Evolutionary conservation across 768 basidiomycete genomes (phyloP).

Genomic region (Phanerochaete carnosa): DNA sequence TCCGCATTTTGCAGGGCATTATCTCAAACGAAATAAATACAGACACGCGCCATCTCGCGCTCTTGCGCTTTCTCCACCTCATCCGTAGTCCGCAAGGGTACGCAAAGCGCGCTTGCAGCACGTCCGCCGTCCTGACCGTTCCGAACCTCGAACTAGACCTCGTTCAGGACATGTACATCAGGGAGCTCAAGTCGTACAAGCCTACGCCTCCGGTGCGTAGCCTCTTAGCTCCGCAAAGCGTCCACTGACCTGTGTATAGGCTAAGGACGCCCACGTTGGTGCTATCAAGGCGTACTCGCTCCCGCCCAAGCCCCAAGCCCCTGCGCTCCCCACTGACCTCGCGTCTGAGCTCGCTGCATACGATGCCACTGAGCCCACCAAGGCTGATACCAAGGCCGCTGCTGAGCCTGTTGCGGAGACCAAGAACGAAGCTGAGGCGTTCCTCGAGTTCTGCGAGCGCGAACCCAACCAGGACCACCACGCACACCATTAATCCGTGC

Average conservation of each 20-base stretch:
- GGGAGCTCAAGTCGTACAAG: conserved; percentile 89
- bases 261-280: conserved; percentile 88
- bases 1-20: background rate
- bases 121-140: conserved; percentile 20
- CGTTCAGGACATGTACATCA: conserved; percentile 89
- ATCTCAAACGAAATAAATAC: background rate
- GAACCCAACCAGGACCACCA: background rate
- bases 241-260: conserved; percentile 42
- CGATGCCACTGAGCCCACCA: conserved; percentile 71
- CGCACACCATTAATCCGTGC: background rate
- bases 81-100: conserved; percentile 62
- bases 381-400: conserved; percentile 35
- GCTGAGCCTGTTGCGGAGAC: conserved; percentile 7
- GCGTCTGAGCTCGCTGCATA: conserved; percentile 87
- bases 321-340: conserved; percentile 76
- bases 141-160: conserved; percentile 52
- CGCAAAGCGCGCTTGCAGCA: conserved; percentile 26
- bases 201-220: conserved; percentile 63
- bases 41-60: conserved; percentile 54
- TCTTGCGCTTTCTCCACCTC: conserved; percentile 60
- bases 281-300: conserved; percentile 77
- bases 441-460: background rate
- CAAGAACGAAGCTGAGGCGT: background rate
- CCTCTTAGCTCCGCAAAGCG: background rate
- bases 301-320: conserved; percentile 72